Evolutionary conservation across 2,329 filamentous ascomycete genomes (phyloP), one percentile per base, ranked within the genome.

Genomic region (Alternaria consortialis): DNA sequence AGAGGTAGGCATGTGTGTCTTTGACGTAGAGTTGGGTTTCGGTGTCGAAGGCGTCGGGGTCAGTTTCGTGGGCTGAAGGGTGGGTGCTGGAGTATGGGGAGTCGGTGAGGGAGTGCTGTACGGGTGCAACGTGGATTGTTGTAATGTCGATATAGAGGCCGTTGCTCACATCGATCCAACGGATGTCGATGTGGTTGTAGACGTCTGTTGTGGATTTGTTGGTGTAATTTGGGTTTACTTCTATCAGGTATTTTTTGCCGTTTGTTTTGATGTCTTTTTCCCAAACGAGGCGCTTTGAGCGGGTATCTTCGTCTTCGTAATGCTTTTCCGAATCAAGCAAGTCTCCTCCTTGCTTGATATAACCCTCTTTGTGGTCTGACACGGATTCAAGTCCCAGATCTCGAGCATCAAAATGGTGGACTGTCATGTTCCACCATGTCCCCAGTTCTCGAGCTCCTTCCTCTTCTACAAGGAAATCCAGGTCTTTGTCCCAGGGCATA

Each of bases 101-200:
- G 46, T 46, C 7, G 47, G 2, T 13, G 32, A 52, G 40, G 11
- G 25, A n/a, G 9, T 20, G n/a, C 2, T 56, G 2, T 8, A 77
- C 67, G 62, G 86, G 82, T 11, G 79, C 79, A 12, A 58, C 31
- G 52, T 85, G 80, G 5, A 88, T 78, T 6, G 85, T 84, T 0
- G 86, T 88, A 61, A 89, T 87, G 69, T 89, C 87, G 66, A 89
- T 87, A 67, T 87, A 89, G 0, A 88, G 73, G 0, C 87, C 87
- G 0, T 84, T 87, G 0, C 82, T 77, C 20, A 80, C 87, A 68
- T 88, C 86, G 62, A 88, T 87, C 86, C 86, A 89, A 23, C 87
- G 80, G 9, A 83, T 86, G 68, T 89, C 86, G 55, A 89, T 88
- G 32, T 84, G 80, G 62, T 89, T 89, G 50, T 81, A 66, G 12